Evolutionary conservation across 163 green algal species (phyloP).

Genomic region (Volvox carteri): DNA sequence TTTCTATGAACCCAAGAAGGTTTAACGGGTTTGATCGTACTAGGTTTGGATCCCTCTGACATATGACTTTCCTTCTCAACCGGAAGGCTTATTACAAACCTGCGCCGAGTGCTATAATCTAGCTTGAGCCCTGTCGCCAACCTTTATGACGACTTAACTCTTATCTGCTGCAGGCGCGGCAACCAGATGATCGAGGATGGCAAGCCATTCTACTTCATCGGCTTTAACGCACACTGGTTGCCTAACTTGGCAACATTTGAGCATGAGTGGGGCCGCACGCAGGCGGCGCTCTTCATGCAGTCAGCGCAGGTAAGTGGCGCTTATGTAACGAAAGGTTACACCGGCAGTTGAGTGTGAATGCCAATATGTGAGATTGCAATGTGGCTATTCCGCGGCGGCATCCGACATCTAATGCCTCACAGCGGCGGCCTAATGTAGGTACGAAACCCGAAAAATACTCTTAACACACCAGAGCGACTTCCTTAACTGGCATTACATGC

Average conservation of each 20-base stretch:
- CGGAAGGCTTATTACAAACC: neutral
- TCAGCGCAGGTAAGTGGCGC: conserved; percentile 41
- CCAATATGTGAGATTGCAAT: no score
- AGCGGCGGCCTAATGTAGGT: no score
- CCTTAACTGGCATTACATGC: no score
- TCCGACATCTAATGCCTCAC: no score
- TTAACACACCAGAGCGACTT: no score
- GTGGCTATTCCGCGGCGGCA: no score
- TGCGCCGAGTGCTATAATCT: neutral
- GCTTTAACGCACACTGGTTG: conserved; percentile 64
- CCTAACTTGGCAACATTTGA: conserved; percentile 31
- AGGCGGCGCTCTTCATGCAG: conserved; percentile 34
- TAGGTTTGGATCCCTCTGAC: no score
- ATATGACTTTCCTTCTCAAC: neutral
- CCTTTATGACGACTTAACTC: neutral
- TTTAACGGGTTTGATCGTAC: no score
- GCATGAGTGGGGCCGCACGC: conserved; percentile 45
- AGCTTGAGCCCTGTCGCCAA: neutral
- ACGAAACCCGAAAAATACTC: no score
- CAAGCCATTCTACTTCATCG: conserved; percentile 61
- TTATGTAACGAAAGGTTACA: no score
- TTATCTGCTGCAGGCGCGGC: conserved; percentile 19
- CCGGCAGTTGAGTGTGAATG: no score
- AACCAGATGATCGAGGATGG: conserved; percentile 52
- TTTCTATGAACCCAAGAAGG: no score